These are phyloP conservation scores for Sugiyamaella japonica DNA, from an alignment of 1,139 yeast genomes.

Conservation along the genomic window DNA sequence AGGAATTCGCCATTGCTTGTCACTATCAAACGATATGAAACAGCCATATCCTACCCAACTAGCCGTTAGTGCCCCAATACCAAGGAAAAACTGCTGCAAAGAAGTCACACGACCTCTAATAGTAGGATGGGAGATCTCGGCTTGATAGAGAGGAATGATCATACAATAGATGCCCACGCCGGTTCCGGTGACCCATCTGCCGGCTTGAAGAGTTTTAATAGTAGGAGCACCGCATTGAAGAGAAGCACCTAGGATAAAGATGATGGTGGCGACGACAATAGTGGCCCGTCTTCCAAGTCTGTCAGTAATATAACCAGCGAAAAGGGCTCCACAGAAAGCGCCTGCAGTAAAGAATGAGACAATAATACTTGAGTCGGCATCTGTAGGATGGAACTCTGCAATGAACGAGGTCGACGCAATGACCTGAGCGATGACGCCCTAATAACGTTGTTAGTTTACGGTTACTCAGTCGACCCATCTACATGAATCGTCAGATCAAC, in stretches of 20 bases:
- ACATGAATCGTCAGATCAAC: no score
- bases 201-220: slow-evolving; percentile 68
- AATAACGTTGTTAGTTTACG: neutral
- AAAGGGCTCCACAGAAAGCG: slow-evolving; percentile 53
- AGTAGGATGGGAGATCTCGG: slow-evolving; percentile 55
- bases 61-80: slow-evolving; percentile 59
- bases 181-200: slow-evolving; percentile 59
- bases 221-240: slow-evolving; percentile 49
- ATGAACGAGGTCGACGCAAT: slow-evolving; percentile 28
- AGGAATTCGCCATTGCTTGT: slow-evolving; percentile 62
- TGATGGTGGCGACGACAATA: slow-evolving; percentile 71
- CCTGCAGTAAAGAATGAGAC: slow-evolving; percentile 74
- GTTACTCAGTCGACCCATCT: no score
- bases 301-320: slow-evolving; percentile 50
- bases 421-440: neutral
- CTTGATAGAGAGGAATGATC: slow-evolving; percentile 57
- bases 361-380: slow-evolving; percentile 31
- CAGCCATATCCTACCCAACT: slow-evolving; percentile 64
- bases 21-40: slow-evolving; percentile 47
- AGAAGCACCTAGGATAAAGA: slow-evolving; percentile 77
- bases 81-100: slow-evolving; percentile 52
- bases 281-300: slow-evolving; percentile 59
- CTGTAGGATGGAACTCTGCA: slow-evolving; percentile 62
- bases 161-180: slow-evolving; percentile 62
- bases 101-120: slow-evolving; percentile 56